Evolutionary conservation across 1,284 basidiomycete genomes (phyloP).

Genomic region (Malassezia vespertilionis): DNA sequence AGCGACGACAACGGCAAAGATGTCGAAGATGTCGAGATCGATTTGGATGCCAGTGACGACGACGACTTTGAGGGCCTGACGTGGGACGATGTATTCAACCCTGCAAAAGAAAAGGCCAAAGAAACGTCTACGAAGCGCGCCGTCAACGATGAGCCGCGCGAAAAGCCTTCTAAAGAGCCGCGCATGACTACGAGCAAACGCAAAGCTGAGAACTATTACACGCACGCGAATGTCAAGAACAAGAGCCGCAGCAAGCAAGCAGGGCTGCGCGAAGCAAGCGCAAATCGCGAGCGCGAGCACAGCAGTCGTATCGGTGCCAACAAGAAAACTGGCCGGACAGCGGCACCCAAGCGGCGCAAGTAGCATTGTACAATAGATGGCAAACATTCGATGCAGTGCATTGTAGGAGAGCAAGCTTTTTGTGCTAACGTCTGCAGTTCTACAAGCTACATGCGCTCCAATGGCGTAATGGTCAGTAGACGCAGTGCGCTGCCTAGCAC

Average conservation of each 20-base stretch:
- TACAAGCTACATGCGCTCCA: constrained; percentile 69
- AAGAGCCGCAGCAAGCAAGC: constrained; percentile 49
- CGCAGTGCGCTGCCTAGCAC: constrained; percentile 77
- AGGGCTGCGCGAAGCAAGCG: constrained; percentile 16
- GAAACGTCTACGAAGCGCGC: too few species aligned
- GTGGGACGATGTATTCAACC: constrained; percentile 64
- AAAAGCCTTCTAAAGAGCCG: constrained; percentile 28
- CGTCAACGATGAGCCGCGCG: constrained; percentile 29
- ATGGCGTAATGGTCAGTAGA: constrained; percentile 67
- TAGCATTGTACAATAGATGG: not conserved
- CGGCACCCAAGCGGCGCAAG: constrained; percentile 17
- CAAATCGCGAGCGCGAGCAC: constrained; percentile 21
- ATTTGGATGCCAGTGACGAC: constrained; percentile 33
- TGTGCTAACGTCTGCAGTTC: not conserved
- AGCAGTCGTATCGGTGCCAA: constrained; percentile 35
- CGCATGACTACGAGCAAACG: constrained; percentile 52
- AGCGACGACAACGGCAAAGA: constrained; percentile 23
- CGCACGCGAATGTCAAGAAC: constrained; percentile 48
- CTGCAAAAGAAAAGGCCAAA: too few species aligned
- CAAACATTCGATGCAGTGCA: constrained; percentile 3
- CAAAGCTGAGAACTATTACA: constrained; percentile 83
- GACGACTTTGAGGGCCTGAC: constrained; percentile 56
- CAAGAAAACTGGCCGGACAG: constrained; percentile 23
- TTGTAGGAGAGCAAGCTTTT: constrained; percentile 1
- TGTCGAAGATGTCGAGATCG: constrained; percentile 25